Evolutionary conservation across 139 green algal genomes (phyloP).

Genomic region (Coelastrella sp.): DNA sequence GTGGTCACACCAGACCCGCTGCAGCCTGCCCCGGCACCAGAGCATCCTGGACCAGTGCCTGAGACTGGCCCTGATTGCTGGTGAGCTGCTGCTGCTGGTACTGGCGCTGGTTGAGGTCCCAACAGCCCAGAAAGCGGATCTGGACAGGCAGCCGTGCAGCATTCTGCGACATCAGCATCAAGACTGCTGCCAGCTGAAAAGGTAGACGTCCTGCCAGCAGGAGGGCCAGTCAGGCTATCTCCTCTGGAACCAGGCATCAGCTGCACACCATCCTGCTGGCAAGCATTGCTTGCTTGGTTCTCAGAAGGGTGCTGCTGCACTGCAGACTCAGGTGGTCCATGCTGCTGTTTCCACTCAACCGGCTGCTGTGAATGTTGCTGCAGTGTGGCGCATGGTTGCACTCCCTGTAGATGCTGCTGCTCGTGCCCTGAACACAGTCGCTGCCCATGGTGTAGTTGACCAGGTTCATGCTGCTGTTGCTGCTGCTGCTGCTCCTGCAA

Average conservation of each 20-base stretch:
- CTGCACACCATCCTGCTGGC: too few relatives aligned
- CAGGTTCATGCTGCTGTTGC: background rate
- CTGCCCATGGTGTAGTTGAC: background rate
- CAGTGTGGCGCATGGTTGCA: background rate
- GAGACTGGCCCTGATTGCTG: too few relatives aligned
- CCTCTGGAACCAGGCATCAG: too few relatives aligned
- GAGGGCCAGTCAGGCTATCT: too few relatives aligned
- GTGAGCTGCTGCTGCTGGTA: too few relatives aligned
- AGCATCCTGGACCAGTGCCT: background rate
- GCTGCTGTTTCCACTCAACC: conserved; percentile 9
- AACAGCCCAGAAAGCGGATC: too few relatives aligned
- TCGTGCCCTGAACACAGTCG: background rate
- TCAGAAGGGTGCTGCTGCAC: background rate
- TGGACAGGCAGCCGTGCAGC: too few relatives aligned
- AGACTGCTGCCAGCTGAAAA: too few relatives aligned
- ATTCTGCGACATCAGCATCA: too few relatives aligned
- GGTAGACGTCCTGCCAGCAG: too few relatives aligned
- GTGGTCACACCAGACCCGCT: background rate
- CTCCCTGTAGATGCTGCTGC: background rate
- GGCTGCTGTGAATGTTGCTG: conserved; percentile 11
- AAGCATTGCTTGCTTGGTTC: too few relatives aligned
- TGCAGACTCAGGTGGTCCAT: background rate
- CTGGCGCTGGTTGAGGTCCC: too few relatives aligned
- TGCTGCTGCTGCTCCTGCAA: background rate
- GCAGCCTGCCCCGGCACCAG: background rate